phyloP scores from a whole-genome alignment of 23 red algal species.

The Cyanidium caldarium region DNA sequence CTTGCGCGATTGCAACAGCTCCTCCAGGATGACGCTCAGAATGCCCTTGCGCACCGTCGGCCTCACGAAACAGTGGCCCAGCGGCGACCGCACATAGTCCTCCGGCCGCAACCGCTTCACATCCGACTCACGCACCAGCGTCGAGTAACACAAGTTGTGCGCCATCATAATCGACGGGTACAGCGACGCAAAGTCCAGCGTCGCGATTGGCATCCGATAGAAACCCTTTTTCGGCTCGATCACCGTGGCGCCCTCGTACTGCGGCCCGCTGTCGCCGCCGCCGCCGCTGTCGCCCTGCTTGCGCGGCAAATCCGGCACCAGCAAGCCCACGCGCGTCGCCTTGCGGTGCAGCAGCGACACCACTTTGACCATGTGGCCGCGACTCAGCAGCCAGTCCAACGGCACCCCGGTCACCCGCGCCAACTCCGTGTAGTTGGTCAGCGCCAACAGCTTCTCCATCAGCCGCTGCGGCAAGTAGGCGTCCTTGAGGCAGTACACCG shows the following conservation, averaged over 20 bases:
- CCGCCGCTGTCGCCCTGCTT: neutral
- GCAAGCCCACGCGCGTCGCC: slow-evolving; percentile 30
- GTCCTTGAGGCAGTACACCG: slow-evolving; percentile 97
- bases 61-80: slow-evolving; percentile 59
- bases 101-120: slow-evolving; percentile 26
- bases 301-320: slow-evolving; percentile 63
- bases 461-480: slow-evolving; percentile 64
- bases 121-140: slow-evolving; percentile 27
- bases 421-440: slow-evolving; percentile 99
- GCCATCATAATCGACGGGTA: slow-evolving; percentile 99
- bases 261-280: slow-evolving; percentile 34
- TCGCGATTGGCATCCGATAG: slow-evolving; percentile 62
- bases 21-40: slow-evolving; percentile 74
- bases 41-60: slow-evolving; percentile 53
- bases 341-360: slow-evolving; percentile 91
- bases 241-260: slow-evolving; percentile 94
- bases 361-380: slow-evolving; percentile 99
- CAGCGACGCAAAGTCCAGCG: slow-evolving; percentile 86
- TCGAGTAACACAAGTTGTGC: slow-evolving; percentile 92
- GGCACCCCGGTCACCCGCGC: slow-evolving; percentile 90
- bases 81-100: slow-evolving; percentile 45
- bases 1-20: slow-evolving; percentile 77
- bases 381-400: slow-evolving; percentile 77
- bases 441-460: slow-evolving; percentile 84
- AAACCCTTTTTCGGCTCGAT: slow-evolving; percentile 69